phyloP scores from a whole-genome alignment of 2,329 filamentous ascomycete genomes.

The Paraconiothyrium brasiliense region DNA sequence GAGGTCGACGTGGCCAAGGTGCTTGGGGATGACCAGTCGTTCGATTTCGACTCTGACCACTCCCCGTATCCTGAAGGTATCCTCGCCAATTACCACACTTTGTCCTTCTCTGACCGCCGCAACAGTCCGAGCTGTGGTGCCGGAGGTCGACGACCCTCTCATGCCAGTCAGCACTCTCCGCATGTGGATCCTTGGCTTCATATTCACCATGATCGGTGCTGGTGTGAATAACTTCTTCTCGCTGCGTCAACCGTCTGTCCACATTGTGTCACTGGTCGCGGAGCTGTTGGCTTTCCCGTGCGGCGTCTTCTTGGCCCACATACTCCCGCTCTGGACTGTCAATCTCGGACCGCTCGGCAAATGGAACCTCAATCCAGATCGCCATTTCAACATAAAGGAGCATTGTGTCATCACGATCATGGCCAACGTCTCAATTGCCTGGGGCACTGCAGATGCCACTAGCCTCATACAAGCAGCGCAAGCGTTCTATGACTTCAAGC shows the following conservation, averaged over 20 bases:
- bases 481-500: conserved; percentile 85
- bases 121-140: conserved; percentile 81
- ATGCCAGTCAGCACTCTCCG: conserved; percentile 88
- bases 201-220: conserved; percentile 83
- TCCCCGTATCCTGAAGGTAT: conserved; percentile 11
- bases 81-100: not conserved
- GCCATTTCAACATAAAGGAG: conserved; percentile 15
- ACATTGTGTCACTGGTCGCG: conserved; percentile 18
- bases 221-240: conserved; percentile 90
- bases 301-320: conserved; percentile 2
- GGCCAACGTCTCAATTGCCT: not conserved
- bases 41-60: conserved; percentile 8
- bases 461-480: conserved; percentile 20
- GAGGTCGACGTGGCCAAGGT: conserved; percentile 14
- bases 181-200: conserved; percentile 83
- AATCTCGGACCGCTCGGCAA: conserved; percentile 12
- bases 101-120: conserved; percentile 62
- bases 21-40: conserved; percentile 5
- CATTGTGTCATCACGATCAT: conserved; percentile 5
- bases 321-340: conserved; percentile 3
- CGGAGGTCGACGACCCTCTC: conserved; percentile 76
- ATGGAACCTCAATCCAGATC: conserved; percentile 13
- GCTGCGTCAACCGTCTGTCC: conserved; percentile 84
- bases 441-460: conserved; percentile 12
- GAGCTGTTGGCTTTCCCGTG: conserved; percentile 10